phyloP scores from a whole-genome alignment of 2,329 filamentous ascomycete genomes.

The Cadophora sp. region DNA sequence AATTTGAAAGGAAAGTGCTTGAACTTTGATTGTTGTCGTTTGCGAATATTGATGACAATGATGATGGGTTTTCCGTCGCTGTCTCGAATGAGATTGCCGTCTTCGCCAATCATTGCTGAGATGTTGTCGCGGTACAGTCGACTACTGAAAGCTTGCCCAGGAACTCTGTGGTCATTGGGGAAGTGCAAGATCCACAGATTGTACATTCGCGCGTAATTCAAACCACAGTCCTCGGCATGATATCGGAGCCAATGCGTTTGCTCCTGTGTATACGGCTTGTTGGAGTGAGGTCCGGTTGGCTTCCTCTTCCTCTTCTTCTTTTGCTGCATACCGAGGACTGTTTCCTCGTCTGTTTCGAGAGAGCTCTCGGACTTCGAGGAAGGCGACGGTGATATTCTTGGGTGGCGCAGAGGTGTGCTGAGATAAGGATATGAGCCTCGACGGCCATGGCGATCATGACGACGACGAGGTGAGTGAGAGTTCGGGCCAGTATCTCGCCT shows the following conservation, averaged over 20 bases:
- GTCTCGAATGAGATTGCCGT: constrained; percentile 13
- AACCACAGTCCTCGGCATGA: constrained; percentile 11
- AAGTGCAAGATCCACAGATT: constrained; percentile 13
- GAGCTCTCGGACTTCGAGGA: background rate
- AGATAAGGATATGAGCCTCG: background rate
- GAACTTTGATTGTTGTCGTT: background rate
- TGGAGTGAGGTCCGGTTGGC: background rate
- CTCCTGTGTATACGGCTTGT: constrained; percentile 20
- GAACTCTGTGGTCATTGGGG: background rate
- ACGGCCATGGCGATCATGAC: background rate
- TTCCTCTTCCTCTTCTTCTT: constrained; percentile 6
- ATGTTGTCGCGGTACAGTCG: constrained; percentile 22
- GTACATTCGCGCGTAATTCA: background rate
- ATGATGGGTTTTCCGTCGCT: background rate
- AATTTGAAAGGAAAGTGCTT: constrained; percentile 20
- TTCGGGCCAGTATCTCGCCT: background rate
- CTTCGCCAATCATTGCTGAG: background rate
- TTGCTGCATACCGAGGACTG: background rate
- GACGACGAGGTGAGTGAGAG: background rate
- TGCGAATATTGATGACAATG: background rate
- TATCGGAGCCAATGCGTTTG: constrained; percentile 24
- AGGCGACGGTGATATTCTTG: background rate
- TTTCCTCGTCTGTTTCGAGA: background rate
- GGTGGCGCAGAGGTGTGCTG: background rate
- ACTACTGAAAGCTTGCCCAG: constrained; percentile 9